Evolutionary conservation across 179 eudicot genomes (phyloP).

Genomic region (Actinidia chinensis): DNA sequence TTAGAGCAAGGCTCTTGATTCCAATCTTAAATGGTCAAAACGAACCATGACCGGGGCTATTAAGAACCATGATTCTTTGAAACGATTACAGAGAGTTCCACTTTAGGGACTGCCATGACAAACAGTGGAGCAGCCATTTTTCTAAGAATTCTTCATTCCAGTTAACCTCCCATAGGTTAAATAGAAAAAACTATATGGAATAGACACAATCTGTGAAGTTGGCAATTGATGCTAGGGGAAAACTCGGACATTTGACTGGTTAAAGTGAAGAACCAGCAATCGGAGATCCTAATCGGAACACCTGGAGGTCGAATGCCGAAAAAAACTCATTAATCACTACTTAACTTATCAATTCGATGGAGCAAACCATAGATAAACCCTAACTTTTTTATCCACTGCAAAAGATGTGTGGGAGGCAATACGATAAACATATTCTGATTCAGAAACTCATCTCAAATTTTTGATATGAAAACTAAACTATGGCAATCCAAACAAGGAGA

Average conservation of each 20-base stretch:
- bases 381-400: not conserved
- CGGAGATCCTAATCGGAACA: not conserved
- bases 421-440: too few species aligned
- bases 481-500: not conserved
- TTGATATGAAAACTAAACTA: not conserved
- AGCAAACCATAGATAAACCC: not conserved
- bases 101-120: too few species aligned
- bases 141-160: too few species aligned
- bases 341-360: not conserved
- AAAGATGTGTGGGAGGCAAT: too few species aligned
- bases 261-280: not conserved
- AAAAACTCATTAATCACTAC: not conserved
- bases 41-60: too few species aligned
- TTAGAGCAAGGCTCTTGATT: too few species aligned
- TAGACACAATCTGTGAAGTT: constrained; percentile 12
- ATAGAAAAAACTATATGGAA: constrained; percentile 13
- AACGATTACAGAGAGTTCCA: too few species aligned
- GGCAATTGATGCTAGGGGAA: not conserved
- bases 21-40: too few species aligned
- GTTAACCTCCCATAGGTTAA: not conserved
- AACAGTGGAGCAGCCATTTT: too few species aligned
- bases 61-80: too few species aligned
- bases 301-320: constrained; percentile 14
- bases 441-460: not conserved
- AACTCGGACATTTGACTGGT: constrained; percentile 5